Percentiles rank a stretch among this genome's conserved stretches.
These are phyloP conservation scores for Paraleonurus japonicus DNA, from an alignment of 257 asterid genomes.

Conservation along the genomic window DNA sequence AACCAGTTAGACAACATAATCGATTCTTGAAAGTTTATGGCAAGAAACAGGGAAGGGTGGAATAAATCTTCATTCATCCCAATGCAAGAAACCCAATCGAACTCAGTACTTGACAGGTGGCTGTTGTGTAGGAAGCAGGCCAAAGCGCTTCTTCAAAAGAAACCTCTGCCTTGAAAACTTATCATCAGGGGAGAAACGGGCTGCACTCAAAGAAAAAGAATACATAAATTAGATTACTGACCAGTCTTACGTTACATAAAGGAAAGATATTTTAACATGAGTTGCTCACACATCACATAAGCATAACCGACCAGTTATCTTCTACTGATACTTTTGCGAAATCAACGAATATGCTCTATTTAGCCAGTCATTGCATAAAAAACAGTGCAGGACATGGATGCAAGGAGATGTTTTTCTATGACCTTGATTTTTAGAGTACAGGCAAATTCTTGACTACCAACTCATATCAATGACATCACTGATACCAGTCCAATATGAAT, in stretches of 20 bases:
- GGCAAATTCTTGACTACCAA: not conserved
- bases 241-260: not conserved
- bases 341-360: not conserved
- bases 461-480: not conserved
- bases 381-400: not conserved
- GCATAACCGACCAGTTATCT: not conserved
- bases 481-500: not conserved
- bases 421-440: too few relatives aligned
- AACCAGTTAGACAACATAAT: not conserved
- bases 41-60: not conserved
- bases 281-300: not conserved
- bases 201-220: conserved; percentile 31
- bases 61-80: not conserved
- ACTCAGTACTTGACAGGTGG: conserved; percentile 55
- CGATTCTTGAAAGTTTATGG: not conserved
- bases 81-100: not conserved
- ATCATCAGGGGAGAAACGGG: conserved; percentile 83
- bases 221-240: not conserved
- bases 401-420: too few relatives aligned
- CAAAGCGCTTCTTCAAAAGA: conserved; percentile 72
- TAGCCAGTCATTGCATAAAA: not conserved
- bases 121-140: conserved; percentile 71
- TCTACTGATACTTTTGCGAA: not conserved
- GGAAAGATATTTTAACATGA: not conserved
- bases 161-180: conserved; percentile 74